Evolutionary conservation across 345 rosid species (phyloP).

Genomic region (Sisymbrium irio): DNA sequence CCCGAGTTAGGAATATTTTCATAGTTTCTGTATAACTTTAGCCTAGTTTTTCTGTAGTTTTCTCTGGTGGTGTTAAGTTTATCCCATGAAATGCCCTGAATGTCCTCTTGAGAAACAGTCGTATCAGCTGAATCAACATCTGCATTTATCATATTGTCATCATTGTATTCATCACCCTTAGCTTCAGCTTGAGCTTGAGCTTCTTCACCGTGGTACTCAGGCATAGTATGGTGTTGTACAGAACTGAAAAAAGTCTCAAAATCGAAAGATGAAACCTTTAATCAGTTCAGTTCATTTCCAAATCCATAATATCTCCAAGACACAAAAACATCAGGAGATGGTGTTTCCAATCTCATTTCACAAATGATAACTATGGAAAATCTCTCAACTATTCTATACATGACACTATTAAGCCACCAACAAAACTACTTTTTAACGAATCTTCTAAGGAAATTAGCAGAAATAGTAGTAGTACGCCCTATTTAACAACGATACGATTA

Average conservation of each 20-base stretch:
- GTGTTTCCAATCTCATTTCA: too few relatives aligned
- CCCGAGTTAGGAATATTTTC: background rate
- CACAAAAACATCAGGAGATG: background rate
- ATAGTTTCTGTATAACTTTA: background rate
- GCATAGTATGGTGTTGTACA: background rate
- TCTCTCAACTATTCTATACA: too few relatives aligned
- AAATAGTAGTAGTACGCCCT: too few relatives aligned
- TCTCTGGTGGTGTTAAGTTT: background rate
- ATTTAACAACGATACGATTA: too few relatives aligned
- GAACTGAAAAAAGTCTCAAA: background rate
- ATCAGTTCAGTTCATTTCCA: background rate
- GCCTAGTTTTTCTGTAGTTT: background rate
- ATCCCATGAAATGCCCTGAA: background rate
- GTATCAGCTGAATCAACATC: background rate
- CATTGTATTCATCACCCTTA: background rate
- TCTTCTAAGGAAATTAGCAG: too few relatives aligned
- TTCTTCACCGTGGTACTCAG: background rate
- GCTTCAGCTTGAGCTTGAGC: background rate
- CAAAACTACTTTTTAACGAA: too few relatives aligned
- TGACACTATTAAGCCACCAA: too few relatives aligned
- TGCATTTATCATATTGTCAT: background rate
- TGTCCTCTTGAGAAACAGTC: background rate
- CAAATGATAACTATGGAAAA: too few relatives aligned
- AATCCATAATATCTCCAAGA: background rate
- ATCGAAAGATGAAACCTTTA: too few relatives aligned